Evolutionary conservation across 208 protist genomes (phyloP).

Genomic region (Trypanosoma avium): DNA sequence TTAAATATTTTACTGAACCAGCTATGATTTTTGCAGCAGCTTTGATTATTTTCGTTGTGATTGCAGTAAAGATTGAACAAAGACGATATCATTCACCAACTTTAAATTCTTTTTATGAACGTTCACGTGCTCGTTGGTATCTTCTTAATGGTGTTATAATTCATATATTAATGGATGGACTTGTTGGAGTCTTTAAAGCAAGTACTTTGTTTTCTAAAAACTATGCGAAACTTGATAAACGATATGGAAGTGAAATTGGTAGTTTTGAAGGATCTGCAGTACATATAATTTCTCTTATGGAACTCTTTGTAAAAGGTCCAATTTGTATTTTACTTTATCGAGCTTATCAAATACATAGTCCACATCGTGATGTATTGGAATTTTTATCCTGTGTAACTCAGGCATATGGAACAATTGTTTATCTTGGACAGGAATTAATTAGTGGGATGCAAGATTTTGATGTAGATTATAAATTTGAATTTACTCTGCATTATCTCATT

Average conservation of each 20-base stretch:
- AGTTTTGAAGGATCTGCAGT: slow-evolving; percentile 46
- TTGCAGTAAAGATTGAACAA: slow-evolving; percentile 13
- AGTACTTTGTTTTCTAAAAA: slow-evolving; percentile 53
- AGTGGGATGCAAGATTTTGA: slow-evolving; percentile 63
- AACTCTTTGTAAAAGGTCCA: slow-evolving; percentile 61
- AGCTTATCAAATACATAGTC: slow-evolving; percentile 45
- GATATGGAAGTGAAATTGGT: slow-evolving; percentile 51
- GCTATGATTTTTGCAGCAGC: slow-evolving; percentile 33
- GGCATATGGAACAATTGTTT: slow-evolving; percentile 63
- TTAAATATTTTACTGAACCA: slow-evolving; percentile 53
- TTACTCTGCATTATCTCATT: slow-evolving; percentile 10
- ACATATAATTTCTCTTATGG: slow-evolving; percentile 68
- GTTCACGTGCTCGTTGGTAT: slow-evolving; percentile 72
- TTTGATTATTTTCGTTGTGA: slow-evolving; percentile 28
- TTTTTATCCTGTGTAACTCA: slow-evolving; percentile 73
- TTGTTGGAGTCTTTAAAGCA: slow-evolving; percentile 65
- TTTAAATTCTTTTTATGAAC: slow-evolving; percentile 37
- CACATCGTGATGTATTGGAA: slow-evolving; percentile 63
- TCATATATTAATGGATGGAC: slow-evolving; percentile 74
- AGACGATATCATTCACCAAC: slow-evolving; percentile 2
- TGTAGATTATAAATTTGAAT: slow-evolving; percentile 20
- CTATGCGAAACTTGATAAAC: slow-evolving; percentile 67
- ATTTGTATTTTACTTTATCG: slow-evolving; percentile 69
- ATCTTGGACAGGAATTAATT: slow-evolving; percentile 63
- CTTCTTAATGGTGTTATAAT: slow-evolving; percentile 74